Conservation (phyloP, 2,329 filamentous ascomycete species). For the Podosphaera leucotricha region DNA sequence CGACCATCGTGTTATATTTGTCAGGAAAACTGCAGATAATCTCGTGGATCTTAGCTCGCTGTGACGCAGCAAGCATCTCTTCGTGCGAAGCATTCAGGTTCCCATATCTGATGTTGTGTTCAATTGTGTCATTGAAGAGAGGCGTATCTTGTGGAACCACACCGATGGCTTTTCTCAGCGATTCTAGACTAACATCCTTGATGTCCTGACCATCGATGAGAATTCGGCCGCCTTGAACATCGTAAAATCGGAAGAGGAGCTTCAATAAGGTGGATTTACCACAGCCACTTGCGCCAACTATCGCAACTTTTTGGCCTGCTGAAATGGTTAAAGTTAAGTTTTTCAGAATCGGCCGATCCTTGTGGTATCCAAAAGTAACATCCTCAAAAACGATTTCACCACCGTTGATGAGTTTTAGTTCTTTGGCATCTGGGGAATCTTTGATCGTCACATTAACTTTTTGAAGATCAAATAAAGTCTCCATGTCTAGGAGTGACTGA, state of each 20-base stretch:
- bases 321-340: slow-evolving; percentile 76
- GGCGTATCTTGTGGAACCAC: slow-evolving; percentile 95
- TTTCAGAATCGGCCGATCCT: slow-evolving; percentile 65
- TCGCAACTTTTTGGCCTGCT: slow-evolving; percentile 82
- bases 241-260: slow-evolving; percentile 84
- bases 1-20: slow-evolving; percentile 79
- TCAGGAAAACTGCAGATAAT: slow-evolving; percentile 59
- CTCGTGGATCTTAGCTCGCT: slow-evolving; percentile 64
- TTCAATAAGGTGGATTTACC: slow-evolving; percentile 87
- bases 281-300: slow-evolving; percentile 87
- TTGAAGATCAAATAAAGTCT: slow-evolving; percentile 90
- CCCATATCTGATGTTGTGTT: slow-evolving; percentile 89
- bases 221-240: slow-evolving; percentile 65
- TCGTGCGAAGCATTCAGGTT: slow-evolving; percentile 52
- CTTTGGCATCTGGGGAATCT: slow-evolving; percentile 50
- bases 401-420: slow-evolving; percentile 47
- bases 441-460: slow-evolving; percentile 81
- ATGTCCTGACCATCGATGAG: slow-evolving; percentile 86
- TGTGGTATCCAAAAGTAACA: slow-evolving; percentile 79
- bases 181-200: slow-evolving; percentile 58
- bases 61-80: slow-evolving; percentile 52
- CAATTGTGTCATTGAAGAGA: slow-evolving; percentile 88
- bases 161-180: slow-evolving; percentile 63
- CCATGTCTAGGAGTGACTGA: slow-evolving; percentile 92
- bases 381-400: slow-evolving; percentile 90